Conservation (phyloP, 2,329 filamentous ascomycete genomes). For the Trichoderma endophyticum region DNA sequence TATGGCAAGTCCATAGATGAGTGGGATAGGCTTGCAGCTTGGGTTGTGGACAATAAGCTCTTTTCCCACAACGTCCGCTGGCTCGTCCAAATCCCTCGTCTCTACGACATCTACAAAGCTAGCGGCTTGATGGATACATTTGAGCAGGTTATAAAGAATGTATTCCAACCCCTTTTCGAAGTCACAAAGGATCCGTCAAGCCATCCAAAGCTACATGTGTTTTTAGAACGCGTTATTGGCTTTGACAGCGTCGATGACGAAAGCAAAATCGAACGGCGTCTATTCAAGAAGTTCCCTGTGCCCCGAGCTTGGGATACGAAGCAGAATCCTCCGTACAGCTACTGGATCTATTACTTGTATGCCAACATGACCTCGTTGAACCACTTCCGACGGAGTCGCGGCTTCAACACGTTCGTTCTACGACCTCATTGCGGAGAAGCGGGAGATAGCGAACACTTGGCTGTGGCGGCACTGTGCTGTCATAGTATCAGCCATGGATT, state of each 20-base stretch:
- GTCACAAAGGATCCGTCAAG: slow-evolving; percentile 82
- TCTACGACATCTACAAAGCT: slow-evolving; percentile 95
- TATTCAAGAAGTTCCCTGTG: slow-evolving; percentile 94
- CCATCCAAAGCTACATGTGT: slow-evolving; percentile 91
- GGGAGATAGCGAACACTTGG: slow-evolving; percentile 93
- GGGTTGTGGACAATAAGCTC: slow-evolving; percentile 98
- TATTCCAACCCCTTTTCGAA: slow-evolving; percentile 92
- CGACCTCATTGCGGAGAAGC: slow-evolving; percentile 96
- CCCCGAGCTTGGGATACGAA: slow-evolving; percentile 85
- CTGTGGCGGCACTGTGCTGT: slow-evolving; percentile 84
- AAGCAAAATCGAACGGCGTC: slow-evolving; percentile 88
- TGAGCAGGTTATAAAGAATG: slow-evolving; percentile 83
- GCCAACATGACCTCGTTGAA: slow-evolving; percentile 93
- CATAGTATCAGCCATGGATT: slow-evolving; percentile 97
- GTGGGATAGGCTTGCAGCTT: slow-evolving; percentile 98
- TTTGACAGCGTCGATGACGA: slow-evolving; percentile 98
- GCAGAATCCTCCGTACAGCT: slow-evolving; percentile 97
- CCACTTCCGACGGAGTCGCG: slow-evolving; percentile 81
- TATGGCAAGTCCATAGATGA: slow-evolving; percentile 90
- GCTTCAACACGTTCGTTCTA: slow-evolving; percentile 93
- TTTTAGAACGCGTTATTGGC: slow-evolving; percentile 90
- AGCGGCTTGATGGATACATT: slow-evolving; percentile 83
- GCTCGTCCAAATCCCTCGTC: slow-evolving; percentile 90
- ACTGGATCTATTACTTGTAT: slow-evolving; percentile 98
- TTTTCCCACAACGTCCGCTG: slow-evolving; percentile 97